A percentile compares a stretch with the other conserved stretches of the same genome.
Evolutionary conservation across 1,284 basidiomycete species (phyloP).

Genomic region (Hortiboletus rubellus): DNA sequence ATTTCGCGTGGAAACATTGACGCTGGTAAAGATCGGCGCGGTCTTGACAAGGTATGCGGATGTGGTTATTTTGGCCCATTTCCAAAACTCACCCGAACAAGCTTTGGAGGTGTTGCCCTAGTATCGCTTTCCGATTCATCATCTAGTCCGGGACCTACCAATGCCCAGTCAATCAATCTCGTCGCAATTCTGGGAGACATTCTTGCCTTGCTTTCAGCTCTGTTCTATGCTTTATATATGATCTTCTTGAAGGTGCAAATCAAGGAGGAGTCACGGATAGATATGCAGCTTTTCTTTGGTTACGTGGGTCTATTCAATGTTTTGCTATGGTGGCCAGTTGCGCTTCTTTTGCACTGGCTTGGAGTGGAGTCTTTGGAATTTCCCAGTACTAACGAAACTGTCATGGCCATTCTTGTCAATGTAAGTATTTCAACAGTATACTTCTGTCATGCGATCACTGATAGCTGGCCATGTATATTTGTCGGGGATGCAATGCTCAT

Average conservation of each 20-base stretch:
- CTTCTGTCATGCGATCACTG: neutral
- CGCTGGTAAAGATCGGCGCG: slow-evolving; percentile 74
- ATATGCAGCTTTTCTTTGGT: slow-evolving; percentile 94
- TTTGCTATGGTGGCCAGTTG: slow-evolving; percentile 78
- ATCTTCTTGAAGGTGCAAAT: slow-evolving; percentile 90
- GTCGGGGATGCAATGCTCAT: neutral
- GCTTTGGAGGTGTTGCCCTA: slow-evolving; percentile 83
- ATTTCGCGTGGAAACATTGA: slow-evolving; percentile 81
- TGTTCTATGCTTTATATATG: slow-evolving; percentile 92
- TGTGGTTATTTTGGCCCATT: neutral
- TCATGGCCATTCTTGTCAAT: slow-evolving; percentile 75
- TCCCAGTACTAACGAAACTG: slow-evolving; percentile 60
- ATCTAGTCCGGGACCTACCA: slow-evolving; percentile 8
- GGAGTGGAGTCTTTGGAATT: slow-evolving; percentile 77
- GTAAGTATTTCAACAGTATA: slow-evolving; percentile 41
- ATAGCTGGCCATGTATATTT: neutral
- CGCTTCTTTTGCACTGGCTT: slow-evolving; percentile 75
- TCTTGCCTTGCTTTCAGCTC: slow-evolving; percentile 78
- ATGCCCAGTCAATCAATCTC: slow-evolving; percentile 23
- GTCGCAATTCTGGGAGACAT: slow-evolving; percentile 67
- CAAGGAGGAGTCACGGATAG: slow-evolving; percentile 78
- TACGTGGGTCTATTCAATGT: slow-evolving; percentile 94
- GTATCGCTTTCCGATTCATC: slow-evolving; percentile 81
- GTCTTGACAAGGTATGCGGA: slow-evolving; percentile 74
- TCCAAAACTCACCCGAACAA: slow-evolving; percentile 34